phyloP scores from a whole-genome alignment of 495 filamentous ascomycete genomes.

The Annulohypoxylon nitens region DNA sequence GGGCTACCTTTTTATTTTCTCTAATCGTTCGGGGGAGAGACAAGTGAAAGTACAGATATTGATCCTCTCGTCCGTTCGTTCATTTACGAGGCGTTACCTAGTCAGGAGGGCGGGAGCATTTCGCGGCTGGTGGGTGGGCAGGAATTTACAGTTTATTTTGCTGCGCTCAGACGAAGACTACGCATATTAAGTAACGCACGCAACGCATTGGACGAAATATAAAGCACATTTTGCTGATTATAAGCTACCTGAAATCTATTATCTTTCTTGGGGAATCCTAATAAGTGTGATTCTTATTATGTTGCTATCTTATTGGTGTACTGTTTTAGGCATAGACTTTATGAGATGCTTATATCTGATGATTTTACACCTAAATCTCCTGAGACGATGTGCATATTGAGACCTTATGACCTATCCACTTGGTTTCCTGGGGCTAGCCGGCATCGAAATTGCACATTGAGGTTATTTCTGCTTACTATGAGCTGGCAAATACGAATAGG shows the following conservation, averaged over 20 bases:
- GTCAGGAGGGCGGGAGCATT: constrained; percentile 42
- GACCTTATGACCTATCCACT: background rate
- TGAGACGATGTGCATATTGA: background rate
- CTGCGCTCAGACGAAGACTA: constrained; percentile 37
- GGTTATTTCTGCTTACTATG: constrained; percentile 1
- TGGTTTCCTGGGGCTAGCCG: background rate
- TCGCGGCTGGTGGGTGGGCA: constrained; percentile 38
- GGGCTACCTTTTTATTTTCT: constrained; percentile 30
- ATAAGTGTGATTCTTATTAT: background rate
- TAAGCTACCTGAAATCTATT: background rate
- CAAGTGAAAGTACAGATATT: constrained; percentile 26
- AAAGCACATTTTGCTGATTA: constrained; percentile 31
- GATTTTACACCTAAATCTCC: background rate
- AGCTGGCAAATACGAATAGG: background rate
- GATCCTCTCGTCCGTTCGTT: constrained; percentile 35
- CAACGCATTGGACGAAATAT: constrained; percentile 38
- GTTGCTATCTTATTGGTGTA: background rate
- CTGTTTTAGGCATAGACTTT: background rate
- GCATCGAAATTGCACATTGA: constrained; percentile 1
- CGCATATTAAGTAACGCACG: constrained; percentile 38
- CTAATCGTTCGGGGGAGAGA: constrained; percentile 16
- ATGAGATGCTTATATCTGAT: background rate
- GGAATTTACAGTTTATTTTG: constrained; percentile 31
- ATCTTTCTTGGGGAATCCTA: background rate
- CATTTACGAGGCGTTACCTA: constrained; percentile 45